Percentiles rank a stretch among this genome's conserved stretches.
Evolutionary conservation across 1,284 basidiomycete species (phyloP).

Genomic region (Taiwanofungus camphoratus): DNA sequence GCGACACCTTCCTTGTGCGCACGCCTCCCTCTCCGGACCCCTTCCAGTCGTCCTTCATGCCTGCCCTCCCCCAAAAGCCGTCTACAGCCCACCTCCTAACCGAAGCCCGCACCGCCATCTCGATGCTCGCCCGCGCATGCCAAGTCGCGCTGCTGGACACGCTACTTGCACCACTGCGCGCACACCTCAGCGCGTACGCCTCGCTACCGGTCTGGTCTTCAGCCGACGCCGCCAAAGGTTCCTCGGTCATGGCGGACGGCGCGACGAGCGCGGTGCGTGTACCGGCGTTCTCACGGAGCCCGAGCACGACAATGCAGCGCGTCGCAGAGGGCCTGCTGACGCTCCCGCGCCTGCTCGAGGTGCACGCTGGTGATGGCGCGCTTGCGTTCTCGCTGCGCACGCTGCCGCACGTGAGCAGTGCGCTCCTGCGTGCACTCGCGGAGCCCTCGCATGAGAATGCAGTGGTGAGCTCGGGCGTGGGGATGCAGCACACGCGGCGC

Average conservation of each 20-base stretch:
- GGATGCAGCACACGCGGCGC: conserved; percentile 29
- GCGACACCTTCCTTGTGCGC: conserved; percentile 21
- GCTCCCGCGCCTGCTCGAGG: conserved; percentile 89
- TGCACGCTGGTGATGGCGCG: conserved; percentile 88
- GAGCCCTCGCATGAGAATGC: conserved; percentile 32
- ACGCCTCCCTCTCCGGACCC: conserved; percentile 23
- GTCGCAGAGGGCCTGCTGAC: conserved; percentile 92
- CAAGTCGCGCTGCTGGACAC: conserved; percentile 78
- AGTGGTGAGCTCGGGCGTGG: conserved; percentile 19
- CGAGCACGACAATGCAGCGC: conserved; percentile 82
- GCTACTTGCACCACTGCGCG: conserved; percentile 80
- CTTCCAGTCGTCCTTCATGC: conserved; percentile 21
- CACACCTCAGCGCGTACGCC: conserved; percentile 72
- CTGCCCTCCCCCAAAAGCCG: conserved; percentile 16
- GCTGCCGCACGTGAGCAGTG: conserved; percentile 63
- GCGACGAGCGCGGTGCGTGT: conserved; percentile 65
- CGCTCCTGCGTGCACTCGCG: conserved; percentile 45
- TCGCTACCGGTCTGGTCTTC: conserved; percentile 65
- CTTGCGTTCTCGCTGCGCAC: conserved; percentile 86
- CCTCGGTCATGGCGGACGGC: conserved; percentile 30
- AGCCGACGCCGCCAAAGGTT: conserved; percentile 38
- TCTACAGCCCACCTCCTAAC: conserved; percentile 43
- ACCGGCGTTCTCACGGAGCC: conserved; percentile 92
- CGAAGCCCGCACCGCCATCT: conserved; percentile 54
- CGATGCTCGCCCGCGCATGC: conserved; percentile 63